These are phyloP conservation scores for Colletotrichum cordylinicola DNA, from an alignment of 2,329 filamentous ascomycete genomes.

Conservation along the genomic window DNA sequence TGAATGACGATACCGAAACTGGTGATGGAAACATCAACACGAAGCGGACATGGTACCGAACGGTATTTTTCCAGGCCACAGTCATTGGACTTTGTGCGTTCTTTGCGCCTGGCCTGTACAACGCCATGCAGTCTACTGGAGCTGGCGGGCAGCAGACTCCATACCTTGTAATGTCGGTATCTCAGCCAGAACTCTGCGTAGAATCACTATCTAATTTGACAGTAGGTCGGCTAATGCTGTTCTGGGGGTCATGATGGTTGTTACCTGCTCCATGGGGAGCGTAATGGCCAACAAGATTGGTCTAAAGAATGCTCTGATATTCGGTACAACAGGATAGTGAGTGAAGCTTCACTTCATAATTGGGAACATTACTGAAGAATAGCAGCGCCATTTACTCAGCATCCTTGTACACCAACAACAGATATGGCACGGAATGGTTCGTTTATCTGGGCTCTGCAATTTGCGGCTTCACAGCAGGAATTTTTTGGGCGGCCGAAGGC, in stretches of 20 bases:
- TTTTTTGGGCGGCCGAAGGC: slow-evolving; percentile 30
- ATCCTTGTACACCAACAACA: slow-evolving; percentile 40
- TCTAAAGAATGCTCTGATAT: background rate
- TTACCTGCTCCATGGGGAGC: background rate
- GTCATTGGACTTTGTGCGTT: slow-evolving; percentile 30
- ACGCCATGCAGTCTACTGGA: slow-evolving; percentile 35
- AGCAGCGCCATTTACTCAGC: slow-evolving; percentile 34
- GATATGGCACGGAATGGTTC: slow-evolving; percentile 27
- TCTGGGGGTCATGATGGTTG: slow-evolving; percentile 4
- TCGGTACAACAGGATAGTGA: slow-evolving; percentile 9
- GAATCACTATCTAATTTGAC: background rate
- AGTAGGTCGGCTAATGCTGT: background rate
- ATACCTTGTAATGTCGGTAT: slow-evolving; percentile 32
- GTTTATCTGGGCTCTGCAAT: slow-evolving; percentile 28
- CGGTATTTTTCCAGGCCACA: slow-evolving; percentile 33
- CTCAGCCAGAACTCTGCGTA: accelerated
- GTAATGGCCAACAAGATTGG: background rate
- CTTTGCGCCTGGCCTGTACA: slow-evolving; percentile 33
- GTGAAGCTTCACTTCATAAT: background rate
- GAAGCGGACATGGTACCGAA: slow-evolving; percentile 26
- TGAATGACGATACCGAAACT: too few species aligned
- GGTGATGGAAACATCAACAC: background rate
- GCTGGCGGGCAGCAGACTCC: slow-evolving; percentile 33
- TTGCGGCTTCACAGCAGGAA: slow-evolving; percentile 26
- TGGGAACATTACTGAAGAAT: accelerated